phyloP scores from a whole-genome alignment of 257 asterid genomes.

The Solanum boliviense region DNA sequence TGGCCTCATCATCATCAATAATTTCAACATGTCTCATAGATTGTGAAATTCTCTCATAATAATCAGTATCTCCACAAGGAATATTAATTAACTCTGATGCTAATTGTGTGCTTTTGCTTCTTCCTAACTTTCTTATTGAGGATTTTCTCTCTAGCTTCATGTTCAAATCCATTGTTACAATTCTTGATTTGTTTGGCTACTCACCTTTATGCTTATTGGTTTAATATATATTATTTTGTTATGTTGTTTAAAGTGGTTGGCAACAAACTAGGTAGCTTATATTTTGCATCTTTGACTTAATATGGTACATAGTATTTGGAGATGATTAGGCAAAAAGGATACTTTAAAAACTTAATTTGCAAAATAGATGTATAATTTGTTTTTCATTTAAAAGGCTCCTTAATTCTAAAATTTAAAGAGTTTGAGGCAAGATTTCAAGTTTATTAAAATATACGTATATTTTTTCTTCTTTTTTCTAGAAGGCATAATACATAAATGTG shows the following conservation, averaged over 20 bases:
- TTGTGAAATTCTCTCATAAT: constrained; percentile 15
- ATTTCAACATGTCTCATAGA: constrained; percentile 12
- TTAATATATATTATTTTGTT: background rate
- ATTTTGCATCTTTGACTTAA: background rate
- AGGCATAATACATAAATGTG: too few species aligned
- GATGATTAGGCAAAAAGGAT: background rate
- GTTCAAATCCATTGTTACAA: background rate
- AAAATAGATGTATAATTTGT: too few species aligned
- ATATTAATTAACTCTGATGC: constrained; percentile 1
- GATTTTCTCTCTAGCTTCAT: constrained; percentile 5
- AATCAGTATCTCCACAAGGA: background rate
- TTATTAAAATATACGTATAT: too few species aligned
- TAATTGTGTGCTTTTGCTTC: constrained; percentile 12
- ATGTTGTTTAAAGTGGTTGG: background rate
- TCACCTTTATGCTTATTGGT: background rate
- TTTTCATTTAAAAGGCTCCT: background rate
- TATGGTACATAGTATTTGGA: background rate
- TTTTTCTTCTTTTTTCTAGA: too few species aligned
- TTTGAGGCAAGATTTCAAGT: background rate
- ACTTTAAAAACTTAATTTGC: background rate
- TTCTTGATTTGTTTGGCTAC: background rate
- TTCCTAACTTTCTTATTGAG: background rate
- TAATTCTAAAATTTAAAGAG: background rate
- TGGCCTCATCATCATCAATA: background rate
- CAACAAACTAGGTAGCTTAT: background rate